Percentiles rank a stretch among this genome's conserved stretches.
Evolutionary conservation across 2,329 filamentous ascomycete genomes (phyloP).

Genomic region (Sporothrix globosa): DNA sequence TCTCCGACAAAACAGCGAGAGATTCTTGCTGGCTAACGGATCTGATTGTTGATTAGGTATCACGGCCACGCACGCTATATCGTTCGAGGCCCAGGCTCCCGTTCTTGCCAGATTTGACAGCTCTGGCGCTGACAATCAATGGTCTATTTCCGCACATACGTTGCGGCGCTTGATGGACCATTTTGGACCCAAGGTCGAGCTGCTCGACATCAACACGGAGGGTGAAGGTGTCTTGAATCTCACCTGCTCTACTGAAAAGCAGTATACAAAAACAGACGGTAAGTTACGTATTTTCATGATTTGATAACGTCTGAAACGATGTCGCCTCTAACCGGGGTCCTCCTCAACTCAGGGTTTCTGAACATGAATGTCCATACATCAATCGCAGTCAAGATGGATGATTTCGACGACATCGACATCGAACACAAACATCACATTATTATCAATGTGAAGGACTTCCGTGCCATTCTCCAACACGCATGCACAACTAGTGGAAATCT

Average conservation of each 20-base stretch:
- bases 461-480: slow-evolving; percentile 76
- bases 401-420: slow-evolving; percentile 75
- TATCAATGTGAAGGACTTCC: slow-evolving; percentile 81
- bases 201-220: slow-evolving; percentile 76
- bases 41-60: slow-evolving; percentile 55
- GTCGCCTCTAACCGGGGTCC: background rate
- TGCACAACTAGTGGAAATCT: slow-evolving; percentile 69
- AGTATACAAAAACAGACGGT: slow-evolving; percentile 66
- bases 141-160: slow-evolving; percentile 72
- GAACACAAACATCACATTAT: slow-evolving; percentile 77
- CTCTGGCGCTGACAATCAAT: slow-evolving; percentile 67
- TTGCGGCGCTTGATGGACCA: slow-evolving; percentile 77
- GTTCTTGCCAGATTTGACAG: slow-evolving; percentile 76
- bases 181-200: slow-evolving; percentile 78
- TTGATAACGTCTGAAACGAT: too few species aligned
- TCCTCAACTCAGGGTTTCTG: slow-evolving; percentile 58
- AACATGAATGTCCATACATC: slow-evolving; percentile 82
- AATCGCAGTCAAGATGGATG: slow-evolving; percentile 73
- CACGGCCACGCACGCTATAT: slow-evolving; percentile 75
- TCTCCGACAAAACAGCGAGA: background rate
- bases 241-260: slow-evolving; percentile 80
- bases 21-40: background rate
- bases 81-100: slow-evolving; percentile 73
- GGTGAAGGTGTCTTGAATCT: slow-evolving; percentile 73
- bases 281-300: slow-evolving; percentile 23